Evolutionary conservation across 2,329 filamentous ascomycete genomes (phyloP), one percentile per base, ranked within the genome.

Genomic region (Ophiostoma australiae): DNA sequence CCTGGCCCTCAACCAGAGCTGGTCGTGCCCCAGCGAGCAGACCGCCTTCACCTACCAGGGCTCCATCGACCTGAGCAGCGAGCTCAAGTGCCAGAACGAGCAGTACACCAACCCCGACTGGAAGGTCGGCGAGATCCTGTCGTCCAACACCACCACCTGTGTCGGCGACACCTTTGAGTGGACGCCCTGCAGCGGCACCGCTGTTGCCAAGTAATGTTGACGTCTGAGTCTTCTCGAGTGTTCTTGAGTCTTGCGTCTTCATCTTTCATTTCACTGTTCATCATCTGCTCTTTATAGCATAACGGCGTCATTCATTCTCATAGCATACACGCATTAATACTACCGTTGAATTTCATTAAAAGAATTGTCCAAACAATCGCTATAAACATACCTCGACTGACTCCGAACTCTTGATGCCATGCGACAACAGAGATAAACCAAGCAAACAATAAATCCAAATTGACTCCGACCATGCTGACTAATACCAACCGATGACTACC

Each of bases 1-100:
- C 69, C 76, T 86, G 68, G 74, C 76, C 44, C 72, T 86, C 73
- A 83, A 83, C 77, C 84, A 86, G 78, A 82, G 79, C 3, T 86
- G 84, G 84, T 74, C 73, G 10, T 86, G 84, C 77, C 73, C 74
- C 65, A 81, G 82, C 39, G 41, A 72, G 17, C 81, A 84, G 72
- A 77, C 79, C 76, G 79, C 17, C 0, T 79, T 82, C 73, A 73
- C 71, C 20, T 80, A 75, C 17, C 75, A 75, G 35, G 80, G 80
- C 55, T 71, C 75, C 3, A 75, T 74, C 67, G 78, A 80, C 70
- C 70, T 82, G 69, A 23, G 33, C 35, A 7, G 11, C 33, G 76
- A 76, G 2, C 76, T 80, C 4, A 72, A 75, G 10, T 83, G 81
- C 77, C 77, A 75, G 3, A 77, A 80, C 39, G 73, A 73, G 33